Conservation (phyloP, 1,284 basidiomycete species). For the Pseudozyma tsukubaensis region DNA sequence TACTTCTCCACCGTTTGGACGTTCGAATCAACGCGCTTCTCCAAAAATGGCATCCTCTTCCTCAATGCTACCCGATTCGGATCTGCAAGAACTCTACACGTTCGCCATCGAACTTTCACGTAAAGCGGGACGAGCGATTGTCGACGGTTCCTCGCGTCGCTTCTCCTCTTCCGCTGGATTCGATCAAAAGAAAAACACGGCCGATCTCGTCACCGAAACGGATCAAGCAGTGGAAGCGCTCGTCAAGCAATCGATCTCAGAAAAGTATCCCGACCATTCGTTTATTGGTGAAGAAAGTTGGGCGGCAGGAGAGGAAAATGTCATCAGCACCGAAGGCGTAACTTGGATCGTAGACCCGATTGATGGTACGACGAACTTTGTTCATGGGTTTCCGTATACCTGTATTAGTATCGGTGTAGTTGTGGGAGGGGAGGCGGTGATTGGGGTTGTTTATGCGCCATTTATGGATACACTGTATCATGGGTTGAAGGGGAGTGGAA, state of each 20-base stretch:
- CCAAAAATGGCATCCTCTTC: too few relatives aligned
- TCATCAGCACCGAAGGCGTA: constrained; percentile 80
- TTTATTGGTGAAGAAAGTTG: constrained; percentile 93
- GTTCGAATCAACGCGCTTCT: too few relatives aligned
- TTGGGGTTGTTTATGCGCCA: constrained; percentile 79
- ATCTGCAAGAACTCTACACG: constrained; percentile 70
- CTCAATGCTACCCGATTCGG: constrained; percentile 12
- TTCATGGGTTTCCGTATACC: constrained; percentile 80
- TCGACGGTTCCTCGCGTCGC: constrained; percentile 70
- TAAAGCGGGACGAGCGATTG: constrained; percentile 71
- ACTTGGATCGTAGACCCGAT: constrained; percentile 89
- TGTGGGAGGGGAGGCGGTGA: constrained; percentile 80
- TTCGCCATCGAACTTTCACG: constrained; percentile 80
- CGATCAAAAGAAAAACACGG: constrained; percentile 66
- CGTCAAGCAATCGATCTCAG: constrained; percentile 78
- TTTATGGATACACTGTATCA: constrained; percentile 84
- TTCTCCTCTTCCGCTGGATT: constrained; percentile 50
- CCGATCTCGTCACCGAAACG: constrained; percentile 88
- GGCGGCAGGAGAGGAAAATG: constrained; percentile 77
- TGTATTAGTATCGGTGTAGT: constrained; percentile 93
- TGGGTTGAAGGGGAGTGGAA: constrained; percentile 81
- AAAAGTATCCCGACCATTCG: constrained; percentile 80
- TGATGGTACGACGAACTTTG: constrained; percentile 95
- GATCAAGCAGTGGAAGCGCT: constrained; percentile 91
- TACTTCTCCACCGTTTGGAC: too few relatives aligned